Evolutionary conservation across 2,329 filamentous ascomycete genomes (phyloP).

Genomic region (Gnomoniopsis smithogilvyi): DNA sequence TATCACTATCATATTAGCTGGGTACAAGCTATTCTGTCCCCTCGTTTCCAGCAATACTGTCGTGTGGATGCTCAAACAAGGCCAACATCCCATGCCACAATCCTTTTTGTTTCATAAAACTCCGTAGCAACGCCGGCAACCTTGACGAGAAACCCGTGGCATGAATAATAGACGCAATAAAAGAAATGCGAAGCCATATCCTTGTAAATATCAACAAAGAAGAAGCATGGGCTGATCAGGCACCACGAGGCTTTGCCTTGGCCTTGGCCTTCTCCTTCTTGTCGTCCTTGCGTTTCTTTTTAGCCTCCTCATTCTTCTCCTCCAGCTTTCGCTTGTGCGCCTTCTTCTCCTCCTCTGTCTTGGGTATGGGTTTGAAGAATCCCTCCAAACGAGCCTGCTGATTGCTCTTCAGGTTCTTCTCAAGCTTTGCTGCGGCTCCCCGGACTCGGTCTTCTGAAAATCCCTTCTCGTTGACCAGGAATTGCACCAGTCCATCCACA

Average conservation of each 20-base stretch:
- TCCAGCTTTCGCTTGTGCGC: constrained; percentile 90
- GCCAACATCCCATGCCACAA: not conserved
- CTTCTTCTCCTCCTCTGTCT: constrained; percentile 82
- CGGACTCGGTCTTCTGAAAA: constrained; percentile 95
- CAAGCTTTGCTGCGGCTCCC: constrained; percentile 69
- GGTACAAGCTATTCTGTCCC: not conserved
- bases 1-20: not conserved
- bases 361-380: constrained; percentile 92
- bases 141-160: constrained; percentile 7
- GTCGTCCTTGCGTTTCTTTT: constrained; percentile 92
- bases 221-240: constrained; percentile 25
- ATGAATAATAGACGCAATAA: not conserved
- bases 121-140: constrained; percentile 15
- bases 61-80: not conserved
- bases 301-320: constrained; percentile 85
- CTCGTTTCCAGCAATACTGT: not conserved
- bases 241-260: constrained; percentile 79
- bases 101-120: constrained; percentile 7
- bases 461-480: constrained; percentile 88
- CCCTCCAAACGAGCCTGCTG: constrained; percentile 92
- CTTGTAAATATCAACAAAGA: not conserved
- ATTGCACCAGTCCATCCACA: constrained; percentile 83
- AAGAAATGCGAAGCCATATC: not conserved
- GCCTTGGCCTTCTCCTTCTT: constrained; percentile 92
- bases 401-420: constrained; percentile 86